Evolutionary conservation across 2,329 filamentous ascomycete species (phyloP), one percentile per base, ranked within the genome.

Genomic region (Penicillium sp.): DNA sequence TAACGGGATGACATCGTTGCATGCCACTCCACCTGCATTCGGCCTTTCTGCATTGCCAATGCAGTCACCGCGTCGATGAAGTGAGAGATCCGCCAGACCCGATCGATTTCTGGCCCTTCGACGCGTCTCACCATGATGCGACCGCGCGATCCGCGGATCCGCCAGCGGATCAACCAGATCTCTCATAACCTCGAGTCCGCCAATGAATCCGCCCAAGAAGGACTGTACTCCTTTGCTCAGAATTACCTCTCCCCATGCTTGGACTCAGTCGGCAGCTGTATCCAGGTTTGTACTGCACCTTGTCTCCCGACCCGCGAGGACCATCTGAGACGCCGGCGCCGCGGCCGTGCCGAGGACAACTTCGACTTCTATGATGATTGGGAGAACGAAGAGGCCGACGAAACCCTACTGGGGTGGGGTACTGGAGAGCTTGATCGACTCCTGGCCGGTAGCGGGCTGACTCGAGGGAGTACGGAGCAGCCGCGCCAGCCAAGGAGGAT

Each of bases 301-400:
- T 83, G 90, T 57, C 67, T 76, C 31, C 87, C 89, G 48, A 84
- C 84, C 64, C 83, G 83, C 48, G 88, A 92, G 61, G 89, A 92
- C 67, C 85, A 88, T 52, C 76, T 84, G 44, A 84, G 89, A 27
- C 84, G 89, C 50, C 79, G 86, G 55, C 85, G 90, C 63, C 82
- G 87, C 31, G 74, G 73, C 16, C 73, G 79, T 46, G 88, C 91
- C 25, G 92, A 96, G 72, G 83, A 88, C 63, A 92, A 84, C 65
- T 97, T 97, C 69, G 92, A 96, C 71, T 97, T 97, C 70, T 97
- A 97, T 75, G 92, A 96, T 72, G 92, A 96, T 72, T 97, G 92
- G 92, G 90, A 96, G 55, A 79, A 81, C 41, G 80, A 84, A 48
- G 81, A 84, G 50, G 64, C 61, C 27, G 80, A 82, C 45, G 77